Evolutionary conservation across 1,139 yeast genomes (phyloP).

Genomic region (Protomyces macrosporus): DNA sequence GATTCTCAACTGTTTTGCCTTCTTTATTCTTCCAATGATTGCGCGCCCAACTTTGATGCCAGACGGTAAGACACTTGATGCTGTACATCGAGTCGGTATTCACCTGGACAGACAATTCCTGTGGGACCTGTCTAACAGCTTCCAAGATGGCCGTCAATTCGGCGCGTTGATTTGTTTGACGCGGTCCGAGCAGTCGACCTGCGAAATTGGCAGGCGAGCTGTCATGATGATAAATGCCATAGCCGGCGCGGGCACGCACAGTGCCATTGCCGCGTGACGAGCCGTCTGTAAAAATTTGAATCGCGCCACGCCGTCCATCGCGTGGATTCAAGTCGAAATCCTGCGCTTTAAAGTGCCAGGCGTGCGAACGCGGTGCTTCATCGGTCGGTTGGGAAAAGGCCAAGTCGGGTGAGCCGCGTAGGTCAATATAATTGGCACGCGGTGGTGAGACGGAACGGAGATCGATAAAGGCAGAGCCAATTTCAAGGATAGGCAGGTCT

Average conservation of each 20-base stretch:
- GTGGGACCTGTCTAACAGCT: slow-evolving; percentile 47
- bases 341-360: neutral
- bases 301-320: neutral
- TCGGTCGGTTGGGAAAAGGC: too few relatives aligned
- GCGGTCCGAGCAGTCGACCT: slow-evolving; percentile 46
- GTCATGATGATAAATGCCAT: slow-evolving; percentile 66
- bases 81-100: slow-evolving; percentile 58
- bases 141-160: slow-evolving; percentile 63
- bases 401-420: too few relatives aligned
- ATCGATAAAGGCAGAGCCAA: too few relatives aligned
- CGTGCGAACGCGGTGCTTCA: too few relatives aligned
- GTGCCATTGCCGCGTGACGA: slow-evolving; percentile 56
- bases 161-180: slow-evolving; percentile 75
- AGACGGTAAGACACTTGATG: slow-evolving; percentile 45
- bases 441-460: too few relatives aligned
- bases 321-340: neutral
- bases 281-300: slow-evolving; percentile 61
- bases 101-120: slow-evolving; percentile 38
- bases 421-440: too few relatives aligned
- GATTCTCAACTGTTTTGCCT: slow-evolving; percentile 50
- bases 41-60: slow-evolving; percentile 51
- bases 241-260: slow-evolving; percentile 51
- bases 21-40: slow-evolving; percentile 51
- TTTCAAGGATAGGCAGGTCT: too few relatives aligned
- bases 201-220: slow-evolving; percentile 52